phyloP scores from a whole-genome alignment of 2,329 filamentous ascomycete genomes.

The Diaporthe nobilis region DNA sequence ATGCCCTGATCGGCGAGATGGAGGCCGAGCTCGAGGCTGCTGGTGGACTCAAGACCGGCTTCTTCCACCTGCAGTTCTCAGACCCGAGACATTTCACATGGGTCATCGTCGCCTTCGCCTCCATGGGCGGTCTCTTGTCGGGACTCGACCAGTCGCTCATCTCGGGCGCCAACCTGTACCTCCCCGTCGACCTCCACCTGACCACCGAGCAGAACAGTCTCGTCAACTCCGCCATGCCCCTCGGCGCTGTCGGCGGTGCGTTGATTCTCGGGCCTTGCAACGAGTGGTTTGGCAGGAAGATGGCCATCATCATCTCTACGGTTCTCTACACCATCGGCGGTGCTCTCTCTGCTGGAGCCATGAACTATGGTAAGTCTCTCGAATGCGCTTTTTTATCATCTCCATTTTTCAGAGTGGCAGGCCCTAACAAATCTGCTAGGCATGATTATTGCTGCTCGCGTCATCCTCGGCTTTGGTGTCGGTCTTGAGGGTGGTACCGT shows the following conservation, averaged over 20 bases:
- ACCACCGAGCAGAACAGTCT: constrained; percentile 71
- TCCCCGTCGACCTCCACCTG: constrained; percentile 72
- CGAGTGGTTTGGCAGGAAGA: constrained; percentile 76
- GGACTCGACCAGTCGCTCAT: constrained; percentile 82
- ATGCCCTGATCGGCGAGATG: constrained; percentile 58
- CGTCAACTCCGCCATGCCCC: constrained; percentile 79
- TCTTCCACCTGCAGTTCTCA: constrained; percentile 70
- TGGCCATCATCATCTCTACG: constrained; percentile 78
- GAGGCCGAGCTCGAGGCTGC: constrained; percentile 55
- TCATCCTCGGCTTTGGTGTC: constrained; percentile 79
- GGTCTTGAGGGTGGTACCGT: constrained; percentile 82
- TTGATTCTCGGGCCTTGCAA: constrained; percentile 77
- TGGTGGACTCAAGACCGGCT: constrained; percentile 51
- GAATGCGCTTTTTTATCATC: background rate
- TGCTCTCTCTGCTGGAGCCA: constrained; percentile 76
- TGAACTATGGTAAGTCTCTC: constrained; percentile 68
- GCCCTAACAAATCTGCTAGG: constrained; percentile 47
- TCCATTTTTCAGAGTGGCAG: background rate
- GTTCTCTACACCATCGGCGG: constrained; percentile 79
- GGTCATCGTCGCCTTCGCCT: constrained; percentile 78
- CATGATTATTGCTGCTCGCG: constrained; percentile 78
- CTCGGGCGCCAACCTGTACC: constrained; percentile 77
- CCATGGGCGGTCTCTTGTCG: constrained; percentile 80
- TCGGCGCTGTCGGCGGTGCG: constrained; percentile 80
- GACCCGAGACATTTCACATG: constrained; percentile 77